Evolutionary conservation across 495 filamentous ascomycete species (phyloP).

Genomic region (Hypoxylon perforatum): DNA sequence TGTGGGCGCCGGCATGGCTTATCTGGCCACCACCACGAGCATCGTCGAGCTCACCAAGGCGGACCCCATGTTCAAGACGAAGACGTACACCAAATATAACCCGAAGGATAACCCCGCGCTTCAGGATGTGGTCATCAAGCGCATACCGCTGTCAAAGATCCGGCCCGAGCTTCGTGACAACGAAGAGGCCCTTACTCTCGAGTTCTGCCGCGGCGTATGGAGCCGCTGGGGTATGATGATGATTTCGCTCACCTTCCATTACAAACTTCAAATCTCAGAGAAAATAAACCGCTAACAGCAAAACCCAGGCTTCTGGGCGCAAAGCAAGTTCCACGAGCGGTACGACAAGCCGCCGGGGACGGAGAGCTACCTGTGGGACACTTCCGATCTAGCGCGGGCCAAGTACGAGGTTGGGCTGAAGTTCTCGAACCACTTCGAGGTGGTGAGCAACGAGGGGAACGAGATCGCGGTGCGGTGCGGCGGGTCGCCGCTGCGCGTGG

Average conservation of each 20-base stretch:
- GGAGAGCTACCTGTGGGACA: slow-evolving; percentile 71
- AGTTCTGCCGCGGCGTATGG: slow-evolving; percentile 75
- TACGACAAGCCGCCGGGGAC: slow-evolving; percentile 73
- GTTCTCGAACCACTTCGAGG: slow-evolving; percentile 82
- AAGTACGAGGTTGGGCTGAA: slow-evolving; percentile 71
- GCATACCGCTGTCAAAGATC: slow-evolving; percentile 70
- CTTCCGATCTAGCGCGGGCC: slow-evolving; percentile 61
- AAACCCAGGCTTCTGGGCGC: slow-evolving; percentile 69
- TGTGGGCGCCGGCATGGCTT: slow-evolving; percentile 46
- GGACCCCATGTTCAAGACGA: slow-evolving; percentile 71
- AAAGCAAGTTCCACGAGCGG: slow-evolving; percentile 68
- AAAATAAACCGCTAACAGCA: slow-evolving; percentile 6
- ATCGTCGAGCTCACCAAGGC: slow-evolving; percentile 58
- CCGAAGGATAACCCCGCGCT: slow-evolving; percentile 68
- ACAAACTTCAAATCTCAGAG: not conserved
- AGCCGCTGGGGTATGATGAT: slow-evolving; percentile 66
- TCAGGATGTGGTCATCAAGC: slow-evolving; percentile 71
- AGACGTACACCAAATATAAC: slow-evolving; percentile 68
- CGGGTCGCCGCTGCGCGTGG: slow-evolving; percentile 68
- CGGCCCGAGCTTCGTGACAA: slow-evolving; percentile 71
- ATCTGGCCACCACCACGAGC: slow-evolving; percentile 44
- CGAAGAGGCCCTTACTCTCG: slow-evolving; percentile 67
- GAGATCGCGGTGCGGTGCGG: slow-evolving; percentile 74
- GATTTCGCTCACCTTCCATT: slow-evolving; percentile 12
- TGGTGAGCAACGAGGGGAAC: slow-evolving; percentile 71